Percentiles rank a stretch among this genome's conserved stretches.
phyloP scores from a whole-genome alignment of 345 rosid genomes.

The Pistacia vera region DNA sequence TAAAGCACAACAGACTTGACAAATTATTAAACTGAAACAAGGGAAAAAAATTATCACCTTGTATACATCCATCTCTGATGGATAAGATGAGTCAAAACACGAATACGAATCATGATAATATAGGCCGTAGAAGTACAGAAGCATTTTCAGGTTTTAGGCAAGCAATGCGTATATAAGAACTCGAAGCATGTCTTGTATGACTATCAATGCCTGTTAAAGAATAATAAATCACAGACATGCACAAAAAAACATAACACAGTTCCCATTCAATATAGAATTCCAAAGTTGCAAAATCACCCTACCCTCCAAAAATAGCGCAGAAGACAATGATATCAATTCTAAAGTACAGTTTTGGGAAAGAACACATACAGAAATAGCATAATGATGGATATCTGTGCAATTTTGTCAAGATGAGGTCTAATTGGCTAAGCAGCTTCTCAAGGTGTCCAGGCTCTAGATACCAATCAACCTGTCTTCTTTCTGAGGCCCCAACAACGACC shows the following conservation, averaged over 20 bases:
- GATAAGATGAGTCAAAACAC: conserved; percentile 45
- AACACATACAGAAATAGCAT: conserved; percentile 84
- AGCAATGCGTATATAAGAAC: conserved; percentile 87
- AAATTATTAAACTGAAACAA: conserved; percentile 15
- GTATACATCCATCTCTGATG: conserved; percentile 64
- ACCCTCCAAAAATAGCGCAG: conserved; percentile 12
- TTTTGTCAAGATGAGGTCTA: conserved; percentile 84
- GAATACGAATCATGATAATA: conserved; percentile 60
- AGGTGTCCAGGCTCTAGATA: conserved; percentile 68
- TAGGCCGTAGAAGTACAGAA: conserved; percentile 69
- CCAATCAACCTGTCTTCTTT: conserved; percentile 90
- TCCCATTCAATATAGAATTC: conserved; percentile 3
- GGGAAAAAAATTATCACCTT: conserved; percentile 55
- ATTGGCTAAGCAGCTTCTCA: conserved; percentile 77
- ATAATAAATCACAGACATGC: conserved; percentile 19
- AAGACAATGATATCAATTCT: conserved; percentile 22
- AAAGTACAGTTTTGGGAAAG: conserved; percentile 9
- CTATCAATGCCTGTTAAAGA: conserved; percentile 68
- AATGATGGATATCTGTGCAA: conserved; percentile 88
- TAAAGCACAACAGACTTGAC: conserved; percentile 23
- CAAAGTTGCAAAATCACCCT: conserved; percentile 3
- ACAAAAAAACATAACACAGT: conserved; percentile 17
- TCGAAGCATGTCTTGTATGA: conserved; percentile 94
- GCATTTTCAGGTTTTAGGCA: conserved; percentile 77
- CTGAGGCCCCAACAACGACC: conserved; percentile 80